phyloP scores from a whole-genome alignment of 768 basidiomycete genomes.

The Sarcodon sp. region DNA sequence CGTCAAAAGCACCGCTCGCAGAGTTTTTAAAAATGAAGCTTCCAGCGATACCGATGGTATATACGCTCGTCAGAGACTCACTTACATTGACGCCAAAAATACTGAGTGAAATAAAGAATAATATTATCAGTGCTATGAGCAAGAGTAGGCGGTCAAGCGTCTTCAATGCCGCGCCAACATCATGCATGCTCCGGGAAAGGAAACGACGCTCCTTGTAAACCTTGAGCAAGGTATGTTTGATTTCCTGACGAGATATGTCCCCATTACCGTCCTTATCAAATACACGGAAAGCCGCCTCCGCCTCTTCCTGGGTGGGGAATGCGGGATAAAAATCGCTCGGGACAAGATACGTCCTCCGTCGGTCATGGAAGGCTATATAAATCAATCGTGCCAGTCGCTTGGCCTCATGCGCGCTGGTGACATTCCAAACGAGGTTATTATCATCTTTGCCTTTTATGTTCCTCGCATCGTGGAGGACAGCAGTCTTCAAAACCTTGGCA shows the following conservation, averaged over 20 bases:
- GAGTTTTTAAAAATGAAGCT: conserved; percentile 76
- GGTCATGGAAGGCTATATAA: conserved; percentile 45
- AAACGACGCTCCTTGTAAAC: conserved; percentile 73
- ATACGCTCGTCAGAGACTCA: conserved; percentile 58
- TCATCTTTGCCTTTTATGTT: conserved; percentile 41
- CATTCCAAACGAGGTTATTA: conserved; percentile 34
- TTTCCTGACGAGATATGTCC: conserved; percentile 63
- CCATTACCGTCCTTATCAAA: conserved; percentile 71
- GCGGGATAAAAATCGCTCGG: conserved; percentile 63
- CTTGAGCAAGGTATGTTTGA: conserved; percentile 54
- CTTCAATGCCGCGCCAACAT: conserved; percentile 53
- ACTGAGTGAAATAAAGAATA: conserved; percentile 65
- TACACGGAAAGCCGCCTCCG: conserved; percentile 57
- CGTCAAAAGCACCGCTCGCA: conserved; percentile 62
- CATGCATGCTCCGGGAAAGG: conserved; percentile 65
- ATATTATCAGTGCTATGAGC: conserved; percentile 44
- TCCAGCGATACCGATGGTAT: conserved; percentile 57
- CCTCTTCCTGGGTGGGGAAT: conserved; percentile 41
- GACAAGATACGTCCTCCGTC: conserved; percentile 44
- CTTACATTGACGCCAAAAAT: conserved; percentile 58
- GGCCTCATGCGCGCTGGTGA: conserved; percentile 49
- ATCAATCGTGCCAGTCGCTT: conserved; percentile 65
- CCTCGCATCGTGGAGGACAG: conserved; percentile 64
- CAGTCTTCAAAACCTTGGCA: conserved; percentile 54
- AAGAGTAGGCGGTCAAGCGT: conserved; percentile 55